Conservation (phyloP, 352 stramenopile species). For the Globisporangium uncinulatum region DNA sequence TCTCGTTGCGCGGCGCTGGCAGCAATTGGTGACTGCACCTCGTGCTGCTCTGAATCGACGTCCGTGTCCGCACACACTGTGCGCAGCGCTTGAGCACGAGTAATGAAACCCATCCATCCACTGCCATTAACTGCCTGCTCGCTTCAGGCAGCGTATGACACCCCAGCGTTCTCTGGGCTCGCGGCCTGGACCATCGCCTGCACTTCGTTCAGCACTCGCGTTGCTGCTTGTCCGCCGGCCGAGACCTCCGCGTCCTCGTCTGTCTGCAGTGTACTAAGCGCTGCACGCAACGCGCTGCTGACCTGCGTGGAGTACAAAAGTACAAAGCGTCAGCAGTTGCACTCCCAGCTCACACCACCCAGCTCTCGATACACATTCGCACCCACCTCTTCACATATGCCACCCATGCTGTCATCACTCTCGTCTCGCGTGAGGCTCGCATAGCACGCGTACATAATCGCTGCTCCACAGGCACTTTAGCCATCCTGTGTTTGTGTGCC, state of each 20-base stretch:
- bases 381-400: slow-evolving; percentile 7
- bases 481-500: neutral
- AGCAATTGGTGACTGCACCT: too few relatives aligned
- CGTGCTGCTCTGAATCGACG: too few relatives aligned
- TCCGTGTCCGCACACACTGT: too few relatives aligned
- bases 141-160: neutral
- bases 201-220: slow-evolving; percentile 7
- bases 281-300: neutral
- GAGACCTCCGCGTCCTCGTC: slow-evolving; percentile 2
- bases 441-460: slow-evolving; percentile 5
- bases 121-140: neutral
- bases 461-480: neutral
- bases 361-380: too few relatives aligned
- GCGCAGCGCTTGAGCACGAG: too few relatives aligned
- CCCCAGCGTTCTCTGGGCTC: too few relatives aligned
- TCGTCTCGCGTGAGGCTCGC: neutral
- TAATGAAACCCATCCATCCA: too few relatives aligned
- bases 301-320: neutral
- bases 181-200: slow-evolving; percentile 1
- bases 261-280: slow-evolving; percentile 1
- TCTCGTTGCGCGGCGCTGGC: too few relatives aligned
- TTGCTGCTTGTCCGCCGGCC: neutral
- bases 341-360: neutral
- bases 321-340: neutral
- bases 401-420: neutral